Evolutionary conservation across 1,139 yeast genomes (phyloP).

Genomic region (Debaryomycetaceae sp.): DNA sequence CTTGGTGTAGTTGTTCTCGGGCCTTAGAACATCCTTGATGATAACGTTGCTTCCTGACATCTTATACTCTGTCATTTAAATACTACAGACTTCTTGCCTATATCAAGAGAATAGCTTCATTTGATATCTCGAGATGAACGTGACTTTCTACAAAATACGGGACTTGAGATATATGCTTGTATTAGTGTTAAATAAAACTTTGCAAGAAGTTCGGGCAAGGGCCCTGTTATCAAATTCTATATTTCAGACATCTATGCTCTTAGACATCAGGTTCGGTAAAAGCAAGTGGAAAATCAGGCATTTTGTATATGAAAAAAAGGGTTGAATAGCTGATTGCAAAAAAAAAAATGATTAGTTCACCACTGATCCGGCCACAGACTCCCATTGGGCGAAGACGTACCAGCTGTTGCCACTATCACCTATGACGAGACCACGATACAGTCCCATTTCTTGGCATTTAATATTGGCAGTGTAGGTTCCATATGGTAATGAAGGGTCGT

Average conservation of each 20-base stretch:
- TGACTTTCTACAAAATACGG: background rate
- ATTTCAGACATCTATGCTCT: background rate
- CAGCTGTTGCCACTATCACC: conserved; percentile 80
- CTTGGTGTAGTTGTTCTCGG: conserved; percentile 30
- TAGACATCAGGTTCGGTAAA: background rate
- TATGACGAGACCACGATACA: conserved; percentile 78
- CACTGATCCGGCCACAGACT: conserved; percentile 39
- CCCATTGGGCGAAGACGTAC: conserved; percentile 94
- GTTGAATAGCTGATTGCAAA: background rate
- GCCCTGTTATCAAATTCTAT: background rate
- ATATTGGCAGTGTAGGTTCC: conserved; percentile 59
- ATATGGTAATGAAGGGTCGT: conserved; percentile 41
- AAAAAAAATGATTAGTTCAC: conserved; percentile 6
- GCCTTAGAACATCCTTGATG: background rate
- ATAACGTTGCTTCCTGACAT: background rate
- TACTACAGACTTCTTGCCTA: too few species aligned
- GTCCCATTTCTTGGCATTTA: conserved; percentile 67
- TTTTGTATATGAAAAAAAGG: background rate
- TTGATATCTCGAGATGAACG: too few species aligned
- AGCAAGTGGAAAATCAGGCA: background rate
- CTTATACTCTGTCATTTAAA: background rate
- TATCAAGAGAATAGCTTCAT: too few species aligned
- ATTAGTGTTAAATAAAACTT: too few species aligned
- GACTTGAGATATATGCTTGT: background rate
- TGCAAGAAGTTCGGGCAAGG: too few species aligned